Base-by-base conservation (phyloP, 2,329 filamentous ascomycete species). In the Thielaviopsis musarum region DNA sequence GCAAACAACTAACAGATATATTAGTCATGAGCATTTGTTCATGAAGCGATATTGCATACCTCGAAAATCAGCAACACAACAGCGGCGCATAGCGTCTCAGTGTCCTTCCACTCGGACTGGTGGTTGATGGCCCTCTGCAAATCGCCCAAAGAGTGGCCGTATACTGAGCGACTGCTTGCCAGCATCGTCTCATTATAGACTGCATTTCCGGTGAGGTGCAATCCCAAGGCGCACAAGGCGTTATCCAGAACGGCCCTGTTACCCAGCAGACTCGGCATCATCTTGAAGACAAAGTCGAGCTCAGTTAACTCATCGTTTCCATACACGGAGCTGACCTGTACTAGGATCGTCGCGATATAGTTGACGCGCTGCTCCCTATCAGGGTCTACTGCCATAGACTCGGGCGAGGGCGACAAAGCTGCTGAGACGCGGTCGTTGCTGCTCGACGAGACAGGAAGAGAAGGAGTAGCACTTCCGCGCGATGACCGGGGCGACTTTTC, bases 41-140 rank as follows among this genome's bases (percentile, higher is more conserved):
- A 48, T 41, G 9, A 53, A 65, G 63, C 56, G 58, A 54, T 2
- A 4, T 2, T 49, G 9, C 45, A n/a, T 65, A 73, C 70, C 68
- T 73, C 72, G 38, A 69, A 73, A 17, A 72, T 64, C 58, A 71
- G 71, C 49, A 74, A 64, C 48, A 74, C 63, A 64, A 74, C 72
- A 52, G 71, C 68, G 1, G 75, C 65, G 57, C 70, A 73, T 26
- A 73, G 64, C n/a, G 72, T 74, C 64, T 74, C 72, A 1, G 70
- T 66, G 15, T 69, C 65, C 61, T 66, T 70, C 72, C 72, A 74
- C 61, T 70, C 68, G 17, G 63, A 63, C 1, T 68, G 66, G 62
- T 74, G 72, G 58, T 67, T 65, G 52, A 74, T 64, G 7, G 70
- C 67, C 22, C 57, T 59, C 59, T 73, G 72, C 53, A 74, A 65